Conservation (phyloP, 768 basidiomycete species). For the Termitomyces sp. region DNA sequence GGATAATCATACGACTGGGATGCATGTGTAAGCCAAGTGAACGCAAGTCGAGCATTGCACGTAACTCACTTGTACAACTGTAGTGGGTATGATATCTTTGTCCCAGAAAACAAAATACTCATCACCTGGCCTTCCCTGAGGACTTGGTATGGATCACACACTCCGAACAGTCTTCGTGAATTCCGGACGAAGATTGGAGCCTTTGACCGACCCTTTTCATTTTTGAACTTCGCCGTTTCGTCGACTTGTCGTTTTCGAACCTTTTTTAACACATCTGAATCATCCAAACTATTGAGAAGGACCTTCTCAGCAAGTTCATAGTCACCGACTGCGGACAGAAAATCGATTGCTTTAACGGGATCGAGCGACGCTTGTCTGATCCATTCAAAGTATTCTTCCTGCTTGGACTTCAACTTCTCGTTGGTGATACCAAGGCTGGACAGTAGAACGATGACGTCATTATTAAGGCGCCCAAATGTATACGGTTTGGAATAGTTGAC, state of each 20-base stretch:
- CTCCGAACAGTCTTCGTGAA: constrained; percentile 62
- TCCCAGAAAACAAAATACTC: constrained; percentile 74
- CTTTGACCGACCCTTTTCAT: constrained; percentile 50
- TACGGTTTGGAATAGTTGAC: constrained; percentile 65
- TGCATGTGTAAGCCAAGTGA: background rate
- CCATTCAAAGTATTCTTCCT: constrained; percentile 59
- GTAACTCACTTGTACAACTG: constrained; percentile 47
- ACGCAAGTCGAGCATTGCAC: background rate
- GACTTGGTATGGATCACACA: constrained; percentile 65
- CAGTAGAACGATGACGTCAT: constrained; percentile 66
- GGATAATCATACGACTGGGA: constrained; percentile 67
- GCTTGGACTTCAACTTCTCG: constrained; percentile 53
- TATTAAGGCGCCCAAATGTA: constrained; percentile 65
- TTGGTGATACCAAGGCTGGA: constrained; percentile 60
- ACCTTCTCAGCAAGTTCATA: constrained; percentile 50
- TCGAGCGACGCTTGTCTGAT: constrained; percentile 49
- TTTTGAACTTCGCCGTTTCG: constrained; percentile 51
- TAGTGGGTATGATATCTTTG: constrained; percentile 54
- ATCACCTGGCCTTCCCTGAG: constrained; percentile 64
- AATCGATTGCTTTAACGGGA: constrained; percentile 50
- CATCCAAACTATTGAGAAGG: constrained; percentile 54
- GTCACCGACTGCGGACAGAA: constrained; percentile 50
- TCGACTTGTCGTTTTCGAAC: constrained; percentile 44
- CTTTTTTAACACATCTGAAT: constrained; percentile 35
- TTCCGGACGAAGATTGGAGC: constrained; percentile 61